Conservation (phyloP, 371 early-diverging fungal genomes). For the Actinomortierella wolfii region DNA sequence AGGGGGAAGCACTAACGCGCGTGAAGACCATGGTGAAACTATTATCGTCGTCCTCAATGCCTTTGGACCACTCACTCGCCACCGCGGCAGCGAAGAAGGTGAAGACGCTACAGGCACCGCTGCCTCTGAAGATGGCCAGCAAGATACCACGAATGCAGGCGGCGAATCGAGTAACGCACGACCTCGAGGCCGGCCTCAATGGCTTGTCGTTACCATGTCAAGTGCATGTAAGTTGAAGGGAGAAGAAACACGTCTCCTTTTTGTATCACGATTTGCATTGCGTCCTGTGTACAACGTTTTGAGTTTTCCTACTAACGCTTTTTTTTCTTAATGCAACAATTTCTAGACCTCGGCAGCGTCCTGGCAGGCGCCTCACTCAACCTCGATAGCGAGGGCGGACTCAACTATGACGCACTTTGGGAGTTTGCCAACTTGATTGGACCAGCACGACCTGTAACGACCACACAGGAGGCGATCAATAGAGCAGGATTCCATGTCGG, state of each 20-base stretch:
- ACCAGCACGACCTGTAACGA: conserved; percentile 62
- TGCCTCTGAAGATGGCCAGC: no score
- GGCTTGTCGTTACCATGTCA: conserved; percentile 36
- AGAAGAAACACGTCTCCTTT: neutral
- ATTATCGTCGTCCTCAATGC: no score
- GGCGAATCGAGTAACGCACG: neutral
- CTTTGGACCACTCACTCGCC: no score
- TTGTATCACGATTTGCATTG: neutral
- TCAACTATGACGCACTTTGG: conserved; percentile 63
- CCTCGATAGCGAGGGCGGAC: conserved; percentile 18
- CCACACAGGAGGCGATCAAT: conserved; percentile 52
- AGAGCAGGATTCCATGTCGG: conserved; percentile 49
- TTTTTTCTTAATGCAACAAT: neutral
- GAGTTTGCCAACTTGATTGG: conserved; percentile 59
- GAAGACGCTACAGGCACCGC: no score
- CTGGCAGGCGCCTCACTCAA: conserved; percentile 14
- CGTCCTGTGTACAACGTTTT: no score
- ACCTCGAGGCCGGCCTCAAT: conserved; percentile 25
- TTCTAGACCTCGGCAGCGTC: conserved; percentile 31
- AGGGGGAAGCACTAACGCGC: neutral
- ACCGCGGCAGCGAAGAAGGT: no score
- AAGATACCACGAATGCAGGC: no score
- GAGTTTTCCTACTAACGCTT: neutral
- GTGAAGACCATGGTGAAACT: neutral
- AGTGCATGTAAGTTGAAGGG: conserved; percentile 33